These are phyloP conservation scores for Alternaria gaisen DNA, from an alignment of 2,329 filamentous ascomycete genomes.

Conservation along the genomic window DNA sequence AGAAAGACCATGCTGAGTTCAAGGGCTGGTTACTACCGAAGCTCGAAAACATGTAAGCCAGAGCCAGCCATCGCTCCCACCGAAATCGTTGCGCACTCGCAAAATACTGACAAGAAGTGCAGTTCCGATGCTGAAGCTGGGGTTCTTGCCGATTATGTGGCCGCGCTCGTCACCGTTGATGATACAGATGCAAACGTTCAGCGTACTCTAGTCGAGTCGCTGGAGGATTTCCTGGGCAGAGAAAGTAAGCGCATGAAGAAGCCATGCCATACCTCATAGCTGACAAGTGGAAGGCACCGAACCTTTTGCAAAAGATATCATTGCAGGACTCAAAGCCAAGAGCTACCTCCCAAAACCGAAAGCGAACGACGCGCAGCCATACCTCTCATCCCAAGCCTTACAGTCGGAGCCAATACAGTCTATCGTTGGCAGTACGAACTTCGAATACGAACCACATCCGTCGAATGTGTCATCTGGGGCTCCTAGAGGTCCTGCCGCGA, in stretches of 20 bases:
- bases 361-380: constrained; percentile 3
- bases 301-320: constrained; percentile 75
- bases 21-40: constrained; percentile 82
- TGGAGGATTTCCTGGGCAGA: constrained; percentile 78
- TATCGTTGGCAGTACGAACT: constrained; percentile 32
- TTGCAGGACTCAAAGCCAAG: constrained; percentile 70
- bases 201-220: constrained; percentile 73
- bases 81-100: neutral
- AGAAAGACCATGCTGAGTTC: constrained; percentile 65
- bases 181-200: constrained; percentile 71
- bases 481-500: constrained; percentile 34
- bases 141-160: constrained; percentile 84
- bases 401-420: constrained; percentile 35
- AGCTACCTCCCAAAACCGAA: constrained; percentile 40
- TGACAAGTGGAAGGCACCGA: constrained; percentile 59
- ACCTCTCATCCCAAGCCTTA: constrained; percentile 9
- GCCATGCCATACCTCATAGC: neutral
- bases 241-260: constrained; percentile 50
- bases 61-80: neutral
- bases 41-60: constrained; percentile 74
- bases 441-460: constrained; percentile 29
- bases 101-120: constrained; percentile 10
- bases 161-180: constrained; percentile 73
- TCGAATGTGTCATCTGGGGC: constrained; percentile 31
- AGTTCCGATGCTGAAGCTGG: constrained; percentile 83